Evolutionary conservation across 176 grass and related monocot species (phyloP).

Genomic region (Coix lacrymajobi): DNA sequence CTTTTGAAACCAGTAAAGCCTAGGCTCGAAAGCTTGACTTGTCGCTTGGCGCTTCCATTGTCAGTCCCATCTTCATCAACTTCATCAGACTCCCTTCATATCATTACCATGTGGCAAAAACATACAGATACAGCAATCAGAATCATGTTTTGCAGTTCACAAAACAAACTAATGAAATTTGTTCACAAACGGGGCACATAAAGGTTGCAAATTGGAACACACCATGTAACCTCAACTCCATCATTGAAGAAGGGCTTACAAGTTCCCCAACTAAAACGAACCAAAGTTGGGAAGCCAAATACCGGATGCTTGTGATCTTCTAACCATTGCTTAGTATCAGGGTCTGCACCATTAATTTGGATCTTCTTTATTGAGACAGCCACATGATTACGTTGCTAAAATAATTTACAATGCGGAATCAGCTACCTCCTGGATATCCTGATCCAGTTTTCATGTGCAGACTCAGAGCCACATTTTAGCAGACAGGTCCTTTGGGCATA

Average conservation of each 20-base stretch:
- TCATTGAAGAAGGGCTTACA: constrained; percentile 73
- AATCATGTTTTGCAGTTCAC: constrained; percentile 2
- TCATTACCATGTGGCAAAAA: neutral
- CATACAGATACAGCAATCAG: neutral
- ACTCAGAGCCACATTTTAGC: constrained; percentile 72
- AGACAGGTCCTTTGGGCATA: constrained; percentile 84
- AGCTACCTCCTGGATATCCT: constrained; percentile 86
- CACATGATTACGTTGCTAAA: neutral
- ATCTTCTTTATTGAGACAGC: neutral
- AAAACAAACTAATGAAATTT: neutral
- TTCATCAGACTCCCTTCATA: constrained; percentile 81
- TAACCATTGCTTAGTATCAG: constrained; percentile 86
- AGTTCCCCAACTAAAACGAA: constrained; percentile 96
- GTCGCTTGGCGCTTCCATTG: constrained; percentile 49
- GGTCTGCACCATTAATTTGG: constrained; percentile 48
- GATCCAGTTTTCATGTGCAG: constrained; percentile 91
- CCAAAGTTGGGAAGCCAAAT: constrained; percentile 89
- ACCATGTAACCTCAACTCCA: constrained; percentile 71
- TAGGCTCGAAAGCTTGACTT: constrained; percentile 71
- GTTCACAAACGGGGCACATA: neutral
- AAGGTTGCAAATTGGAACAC: constrained; percentile 7
- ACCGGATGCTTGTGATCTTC: constrained; percentile 66
- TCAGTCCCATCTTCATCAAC: constrained; percentile 52
- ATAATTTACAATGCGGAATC: neutral
- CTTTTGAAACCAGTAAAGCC: constrained; percentile 78